Evolutionary conservation across 768 basidiomycete species (phyloP).

Genomic region (Lactarius deliciosus): DNA sequence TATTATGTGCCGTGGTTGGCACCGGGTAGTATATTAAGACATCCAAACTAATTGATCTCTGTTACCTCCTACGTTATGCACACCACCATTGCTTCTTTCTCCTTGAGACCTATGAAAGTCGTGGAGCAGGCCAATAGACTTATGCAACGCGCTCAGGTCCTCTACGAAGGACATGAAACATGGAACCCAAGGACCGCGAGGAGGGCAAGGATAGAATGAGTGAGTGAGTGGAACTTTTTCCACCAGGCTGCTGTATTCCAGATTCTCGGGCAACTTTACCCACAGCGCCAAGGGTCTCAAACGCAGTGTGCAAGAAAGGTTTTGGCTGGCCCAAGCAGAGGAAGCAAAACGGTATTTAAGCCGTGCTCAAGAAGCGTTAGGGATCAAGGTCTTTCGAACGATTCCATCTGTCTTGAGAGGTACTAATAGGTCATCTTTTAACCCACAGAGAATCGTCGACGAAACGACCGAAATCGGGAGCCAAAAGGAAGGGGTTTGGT

Average conservation of each 20-base stretch:
- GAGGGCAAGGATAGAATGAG: constrained; percentile 1
- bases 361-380: not conserved
- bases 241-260: not conserved
- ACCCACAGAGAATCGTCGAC: not conserved
- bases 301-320: not conserved
- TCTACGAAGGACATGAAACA: not conserved
- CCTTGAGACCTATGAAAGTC: not conserved
- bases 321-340: not conserved
- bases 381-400: constrained; percentile 9
- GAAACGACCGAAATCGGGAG: not conserved
- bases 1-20: not conserved
- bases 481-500: not conserved
- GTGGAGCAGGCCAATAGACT: constrained; percentile 4
- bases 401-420: not conserved
- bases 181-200: not conserved
- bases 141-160: not conserved
- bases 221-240: too few relatives aligned
- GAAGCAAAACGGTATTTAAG: constrained; percentile 7
- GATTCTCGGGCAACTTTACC: not conserved
- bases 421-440: not conserved
- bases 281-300: constrained; percentile 6
- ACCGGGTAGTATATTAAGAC: not conserved
- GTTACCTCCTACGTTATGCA: not conserved
- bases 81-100: not conserved
- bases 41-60: not conserved